phyloP scores from a whole-genome alignment of 768 basidiomycete genomes.

The Psilocybe tampanensis region DNA sequence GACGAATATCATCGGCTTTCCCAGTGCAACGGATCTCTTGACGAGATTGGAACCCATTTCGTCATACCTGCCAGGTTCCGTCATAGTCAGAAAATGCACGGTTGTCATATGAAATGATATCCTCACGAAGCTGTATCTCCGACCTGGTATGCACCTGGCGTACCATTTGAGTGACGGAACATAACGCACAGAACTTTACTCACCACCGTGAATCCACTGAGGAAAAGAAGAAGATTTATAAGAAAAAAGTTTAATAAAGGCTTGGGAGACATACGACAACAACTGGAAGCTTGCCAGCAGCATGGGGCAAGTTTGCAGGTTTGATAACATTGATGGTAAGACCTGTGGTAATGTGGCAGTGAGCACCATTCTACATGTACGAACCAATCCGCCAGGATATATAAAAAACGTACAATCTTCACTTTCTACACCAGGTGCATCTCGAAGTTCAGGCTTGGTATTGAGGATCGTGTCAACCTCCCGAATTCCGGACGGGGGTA shows the following conservation, averaged over 20 bases:
- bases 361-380: not conserved
- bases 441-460: conserved; percentile 29
- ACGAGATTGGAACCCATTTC: conserved; percentile 38
- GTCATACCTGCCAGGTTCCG: conserved; percentile 32
- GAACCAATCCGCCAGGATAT: not conserved
- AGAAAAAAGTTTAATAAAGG: not conserved
- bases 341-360: conserved; percentile 30
- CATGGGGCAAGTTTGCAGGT: conserved; percentile 35
- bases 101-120: not conserved
- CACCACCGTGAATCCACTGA: conserved; percentile 53
- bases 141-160: conserved; percentile 41
- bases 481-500: conserved; percentile 32
- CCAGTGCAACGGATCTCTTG: conserved; percentile 41
- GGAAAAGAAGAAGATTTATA: not conserved
- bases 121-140: conserved; percentile 35
- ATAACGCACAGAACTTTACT: not conserved
- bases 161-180: not conserved
- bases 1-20: conserved; percentile 47
- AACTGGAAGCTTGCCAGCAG: conserved; percentile 48
- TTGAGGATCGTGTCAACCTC: conserved; percentile 33
- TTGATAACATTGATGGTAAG: conserved; percentile 53
- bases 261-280: conserved; percentile 41
- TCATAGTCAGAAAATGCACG: not conserved
- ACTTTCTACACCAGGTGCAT: conserved; percentile 28
- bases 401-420: conserved; percentile 49